Base-by-base conservation (phyloP, 2,329 filamentous ascomycete genomes). In the Ophiognomonia clavigignenti-juglandacearum region DNA sequence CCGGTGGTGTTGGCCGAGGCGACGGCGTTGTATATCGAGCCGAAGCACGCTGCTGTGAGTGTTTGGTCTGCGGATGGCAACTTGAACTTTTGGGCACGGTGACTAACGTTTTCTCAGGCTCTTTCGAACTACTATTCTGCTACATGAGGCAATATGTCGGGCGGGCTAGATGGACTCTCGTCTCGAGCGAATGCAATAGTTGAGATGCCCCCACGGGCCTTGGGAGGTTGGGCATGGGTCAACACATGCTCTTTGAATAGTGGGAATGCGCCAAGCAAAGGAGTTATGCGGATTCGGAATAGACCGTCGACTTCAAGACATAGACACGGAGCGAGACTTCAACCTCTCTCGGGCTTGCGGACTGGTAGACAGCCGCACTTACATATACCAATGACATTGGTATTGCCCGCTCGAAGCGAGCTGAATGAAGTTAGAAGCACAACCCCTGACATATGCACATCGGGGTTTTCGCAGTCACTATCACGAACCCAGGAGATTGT, bases 21-120 rank as follows among this genome's bases (percentile, higher is more conserved):
- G 0, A 85, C 86, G 61, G 90, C 85, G 3, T 68, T 98, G 56
- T 97, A 95, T 63, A 78, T 97, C 59, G 89, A 93, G 67, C 91
- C 92, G 24, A 91, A 82, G 66, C 80, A 88, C 62, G 90, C 90
- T 51, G 79, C 81, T 64, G 85, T 88, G 70, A 66, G 82, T 76
- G 38, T 39, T 22, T 13, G 34, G 7, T 11, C 13, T 9, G 8
- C 24, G 13, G 16, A 24, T 43, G 43, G 36, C 29, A 31, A 31
- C 24, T n/a, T 11, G 4, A 13, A 9, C 4, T 35, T 7, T 11
- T 8, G 19, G 19, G 8, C 16, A 22, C 40, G 14, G 26, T 27
- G 8, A 37, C 47, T 52, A 38, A 50, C 36, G 18, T 23, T 32
- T 22, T 4, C 4, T 14, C 31, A 50, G 50, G 50, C 36, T 18